Base-by-base conservation (phyloP, 345 rosid species). In the Pugionium cornutum region DNA sequence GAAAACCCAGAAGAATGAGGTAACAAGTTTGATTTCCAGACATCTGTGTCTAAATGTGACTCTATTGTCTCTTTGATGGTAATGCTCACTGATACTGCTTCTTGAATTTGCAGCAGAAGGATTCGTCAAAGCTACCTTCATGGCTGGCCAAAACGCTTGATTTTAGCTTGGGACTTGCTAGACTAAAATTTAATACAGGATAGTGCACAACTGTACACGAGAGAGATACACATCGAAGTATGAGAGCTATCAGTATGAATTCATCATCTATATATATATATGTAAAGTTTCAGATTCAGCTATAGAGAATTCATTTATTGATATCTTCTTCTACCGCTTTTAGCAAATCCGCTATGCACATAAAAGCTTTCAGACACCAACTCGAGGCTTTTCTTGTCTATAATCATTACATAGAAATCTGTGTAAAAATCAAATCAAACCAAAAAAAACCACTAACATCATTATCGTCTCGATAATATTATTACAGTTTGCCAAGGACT, bases 1-100 rank as follows among this genome's bases (percentile, higher is more conserved):
- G 78, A 79, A 83, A 58, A 46, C 75, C 68, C 82, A 82, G 73
- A 84, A 82, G 32, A 77, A 71, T 69, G 77, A 77, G 96, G 96
- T 88, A 77, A 41, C 33, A 0, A 7, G 4, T 6, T 29, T 9
- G n/a, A 26, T 4, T 61, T 33, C 33, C 11, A 41, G n/a, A 10
- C 36, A 33, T 6, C 58, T 49, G 6, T 51, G 60, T 41, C 45
- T 59, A 35, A 58, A 29, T 56, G 11, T 47, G 27, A 4, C 41
- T 7, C 11, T 62, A 37, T 32, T 26, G 10, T 70, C 36, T 25
- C 11, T 46, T 53, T 53, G 35, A 54, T 53, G 26, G 18, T 25
- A 46, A 0, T 39, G 52, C 56, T 54, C 18, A 42, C 41, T 72
- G 40, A 39, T 55, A 52, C 39, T 29, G 18, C 41, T 34, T 28